A percentile compares a stretch with the other conserved stretches of the same genome.
Conservation (phyloP, 2,329 filamentous ascomycete species). For the Decorospora gaudefroyi region DNA sequence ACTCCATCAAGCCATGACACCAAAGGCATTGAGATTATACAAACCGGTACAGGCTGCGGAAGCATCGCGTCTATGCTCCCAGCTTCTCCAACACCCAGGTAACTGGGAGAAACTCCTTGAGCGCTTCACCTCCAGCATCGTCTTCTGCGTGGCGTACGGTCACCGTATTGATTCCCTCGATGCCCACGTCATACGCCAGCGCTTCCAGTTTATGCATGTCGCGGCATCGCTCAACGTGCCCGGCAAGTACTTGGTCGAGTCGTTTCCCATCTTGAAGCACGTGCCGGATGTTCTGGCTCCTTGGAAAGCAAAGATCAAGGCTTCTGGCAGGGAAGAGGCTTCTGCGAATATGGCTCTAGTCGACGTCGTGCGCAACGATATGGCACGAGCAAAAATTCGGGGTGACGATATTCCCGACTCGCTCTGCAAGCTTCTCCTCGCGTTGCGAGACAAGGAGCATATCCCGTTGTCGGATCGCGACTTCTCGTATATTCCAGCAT, state of each 20-base stretch:
- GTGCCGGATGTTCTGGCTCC: constrained; percentile 53
- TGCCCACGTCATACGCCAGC: constrained; percentile 53
- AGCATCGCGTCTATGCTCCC: constrained; percentile 51
- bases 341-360: constrained; percentile 51
- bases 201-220: constrained; percentile 57
- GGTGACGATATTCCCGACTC: constrained; percentile 48
- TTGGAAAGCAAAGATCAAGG: constrained; percentile 55
- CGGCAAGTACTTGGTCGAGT: constrained; percentile 53
- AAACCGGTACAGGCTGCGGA: constrained; percentile 57
- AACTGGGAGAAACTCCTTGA: constrained; percentile 56
- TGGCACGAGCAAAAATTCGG: constrained; percentile 44
- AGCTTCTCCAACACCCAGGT: constrained; percentile 48
- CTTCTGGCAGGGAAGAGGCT: constrained; percentile 46
- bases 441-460: constrained; percentile 48
- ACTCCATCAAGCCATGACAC: constrained; percentile 51
- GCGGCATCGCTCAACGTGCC: constrained; percentile 55
- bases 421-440: constrained; percentile 53
- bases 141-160: constrained; percentile 58
- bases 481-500: constrained; percentile 53
- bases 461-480: constrained; percentile 50
- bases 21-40: constrained; percentile 52
- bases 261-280: constrained; percentile 52
- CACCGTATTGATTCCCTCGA: constrained; percentile 56
- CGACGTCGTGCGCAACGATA: constrained; percentile 49
- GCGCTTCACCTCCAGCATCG: constrained; percentile 56